phyloP scores from a whole-genome alignment of 2,329 filamentous ascomycete species.

The Aspergillus awamori region DNA sequence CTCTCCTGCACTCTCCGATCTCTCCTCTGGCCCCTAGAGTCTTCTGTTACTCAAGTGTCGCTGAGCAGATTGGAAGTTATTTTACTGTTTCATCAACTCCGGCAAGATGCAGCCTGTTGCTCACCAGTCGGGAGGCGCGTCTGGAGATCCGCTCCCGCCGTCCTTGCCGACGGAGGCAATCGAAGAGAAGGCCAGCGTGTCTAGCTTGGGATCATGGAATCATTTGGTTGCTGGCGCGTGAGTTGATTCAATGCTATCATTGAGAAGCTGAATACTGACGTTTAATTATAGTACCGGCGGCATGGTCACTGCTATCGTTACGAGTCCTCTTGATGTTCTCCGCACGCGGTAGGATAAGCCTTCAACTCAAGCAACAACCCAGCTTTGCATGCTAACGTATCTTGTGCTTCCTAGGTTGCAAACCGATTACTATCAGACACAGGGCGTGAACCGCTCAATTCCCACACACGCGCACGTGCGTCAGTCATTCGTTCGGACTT shows the following conservation, averaged over 20 bases:
- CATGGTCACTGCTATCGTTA: constrained; percentile 85
- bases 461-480: constrained; percentile 56
- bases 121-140: constrained; percentile 8
- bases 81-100: not conserved
- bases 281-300: constrained; percentile 58
- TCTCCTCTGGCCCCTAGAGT: not conserved
- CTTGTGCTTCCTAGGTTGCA: constrained; percentile 59
- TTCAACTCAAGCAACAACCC: not conserved
- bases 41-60: not conserved
- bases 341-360: constrained; percentile 69
- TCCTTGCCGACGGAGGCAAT: constrained; percentile 13
- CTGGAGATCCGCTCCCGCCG: constrained; percentile 14
- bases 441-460: constrained; percentile 57
- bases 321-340: constrained; percentile 93
- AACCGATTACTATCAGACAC: constrained; percentile 85
- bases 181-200: constrained; percentile 4
- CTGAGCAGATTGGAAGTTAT: not conserved
- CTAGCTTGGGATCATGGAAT: constrained; percentile 27
- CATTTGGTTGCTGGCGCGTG: constrained; percentile 41
- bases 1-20: not conserved
- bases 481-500: constrained; percentile 58
- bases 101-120: constrained; percentile 15
- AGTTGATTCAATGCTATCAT: constrained; percentile 18
- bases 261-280: constrained; percentile 6
- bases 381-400: not conserved